A percentile compares a stretch with the other conserved stretches of the same genome.
phyloP scores from a whole-genome alignment of 257 asterid genomes.

The Solanum pinnatisectum region DNA sequence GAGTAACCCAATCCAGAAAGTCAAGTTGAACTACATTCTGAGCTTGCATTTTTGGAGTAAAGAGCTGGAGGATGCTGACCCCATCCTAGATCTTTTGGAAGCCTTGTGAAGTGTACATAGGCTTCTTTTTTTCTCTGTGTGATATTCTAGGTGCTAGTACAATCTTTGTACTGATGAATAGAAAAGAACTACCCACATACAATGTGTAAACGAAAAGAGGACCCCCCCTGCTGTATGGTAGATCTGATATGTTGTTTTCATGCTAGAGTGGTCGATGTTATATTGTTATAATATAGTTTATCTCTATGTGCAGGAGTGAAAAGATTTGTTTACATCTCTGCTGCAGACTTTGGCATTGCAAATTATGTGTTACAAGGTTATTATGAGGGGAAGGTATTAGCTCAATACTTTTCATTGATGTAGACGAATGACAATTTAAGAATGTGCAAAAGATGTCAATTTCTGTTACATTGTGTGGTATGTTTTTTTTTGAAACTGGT shows the following conservation, averaged over 20 bases:
- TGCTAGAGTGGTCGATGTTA: neutral
- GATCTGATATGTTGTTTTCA: neutral
- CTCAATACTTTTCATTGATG: neutral
- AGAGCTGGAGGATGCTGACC: neutral
- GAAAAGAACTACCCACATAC: neutral
- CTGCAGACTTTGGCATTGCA: slow-evolving; percentile 15
- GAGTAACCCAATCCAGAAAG: neutral
- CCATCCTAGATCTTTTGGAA: neutral
- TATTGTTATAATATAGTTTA: neutral
- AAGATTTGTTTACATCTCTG: slow-evolving; percentile 16
- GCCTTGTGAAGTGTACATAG: neutral
- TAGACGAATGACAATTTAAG: neutral
- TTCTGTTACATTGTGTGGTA: neutral
- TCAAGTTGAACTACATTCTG: neutral
- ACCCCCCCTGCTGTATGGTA: neutral
- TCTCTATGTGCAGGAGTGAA: slow-evolving; percentile 11
- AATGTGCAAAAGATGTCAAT: neutral
- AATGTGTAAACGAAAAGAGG: neutral
- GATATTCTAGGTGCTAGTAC: neutral
- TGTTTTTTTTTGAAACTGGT: too few relatives aligned
- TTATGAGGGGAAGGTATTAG: slow-evolving; percentile 15
- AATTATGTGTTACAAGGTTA: slow-evolving; percentile 14
- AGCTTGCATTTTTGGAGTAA: neutral
- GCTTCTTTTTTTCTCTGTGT: neutral
- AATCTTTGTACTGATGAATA: neutral